A percentile compares a stretch with the other conserved stretches of the same genome.
Conservation (phyloP, 768 basidiomycete genomes). For the Suillus discolor region DNA sequence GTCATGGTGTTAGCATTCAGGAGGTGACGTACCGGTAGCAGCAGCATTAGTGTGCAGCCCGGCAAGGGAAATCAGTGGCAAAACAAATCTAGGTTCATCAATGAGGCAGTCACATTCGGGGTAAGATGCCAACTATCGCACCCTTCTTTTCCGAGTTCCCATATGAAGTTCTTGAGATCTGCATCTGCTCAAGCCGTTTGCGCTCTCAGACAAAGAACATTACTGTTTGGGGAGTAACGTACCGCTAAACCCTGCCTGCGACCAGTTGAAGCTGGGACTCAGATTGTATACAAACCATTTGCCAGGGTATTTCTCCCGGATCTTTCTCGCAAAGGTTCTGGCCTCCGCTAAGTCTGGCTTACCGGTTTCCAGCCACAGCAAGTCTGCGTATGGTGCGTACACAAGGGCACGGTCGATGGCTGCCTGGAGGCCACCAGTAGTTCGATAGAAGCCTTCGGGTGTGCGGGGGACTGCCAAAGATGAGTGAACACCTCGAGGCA, state of each 20-base stretch:
- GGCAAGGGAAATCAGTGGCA: constrained; percentile 87
- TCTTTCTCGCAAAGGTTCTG: constrained; percentile 72
- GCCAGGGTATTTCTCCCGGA: constrained; percentile 65
- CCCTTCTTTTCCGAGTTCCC: constrained; percentile 91
- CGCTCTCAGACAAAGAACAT: not conserved
- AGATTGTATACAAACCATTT: constrained; percentile 93
- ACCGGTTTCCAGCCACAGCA: constrained; percentile 94
- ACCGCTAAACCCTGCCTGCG: constrained; percentile 78
- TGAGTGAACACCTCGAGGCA: constrained; percentile 8
- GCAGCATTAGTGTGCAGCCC: constrained; percentile 88
- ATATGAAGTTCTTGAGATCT: constrained; percentile 82
- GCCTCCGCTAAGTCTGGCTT: constrained; percentile 84
- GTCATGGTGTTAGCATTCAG: not conserved
- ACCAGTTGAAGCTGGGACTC: constrained; percentile 94
- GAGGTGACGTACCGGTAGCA: constrained; percentile 56
- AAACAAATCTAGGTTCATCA: constrained; percentile 63
- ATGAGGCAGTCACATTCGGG: constrained; percentile 5
- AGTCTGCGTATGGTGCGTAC: constrained; percentile 86
- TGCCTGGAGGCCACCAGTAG: constrained; percentile 76
- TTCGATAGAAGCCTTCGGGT: constrained; percentile 90
- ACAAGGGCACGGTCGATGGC: constrained; percentile 80
- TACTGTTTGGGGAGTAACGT: constrained; percentile 14
- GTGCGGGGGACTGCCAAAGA: constrained; percentile 73
- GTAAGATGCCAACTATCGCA: constrained; percentile 30
- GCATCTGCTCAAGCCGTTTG: constrained; percentile 44